phyloP scores from a whole-genome alignment of 2,329 filamentous ascomycete species.

The Diaporthe eres region DNA sequence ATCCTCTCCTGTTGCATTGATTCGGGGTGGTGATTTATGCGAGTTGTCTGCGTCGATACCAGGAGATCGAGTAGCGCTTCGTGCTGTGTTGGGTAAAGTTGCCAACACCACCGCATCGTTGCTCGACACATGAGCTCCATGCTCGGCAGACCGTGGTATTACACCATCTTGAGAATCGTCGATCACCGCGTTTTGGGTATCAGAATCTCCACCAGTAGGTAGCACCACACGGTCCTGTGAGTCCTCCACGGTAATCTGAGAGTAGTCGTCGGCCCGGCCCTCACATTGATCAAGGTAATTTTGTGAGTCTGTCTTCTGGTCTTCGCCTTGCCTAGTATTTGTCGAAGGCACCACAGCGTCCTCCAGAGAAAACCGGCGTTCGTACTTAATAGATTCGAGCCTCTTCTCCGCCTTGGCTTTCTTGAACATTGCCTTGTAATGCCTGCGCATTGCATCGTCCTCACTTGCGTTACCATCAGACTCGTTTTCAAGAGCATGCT shows the following conservation, averaged over 20 bases:
- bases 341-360: conserved; percentile 53
- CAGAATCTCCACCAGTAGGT: neutral
- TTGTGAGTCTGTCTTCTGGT: conserved; percentile 42
- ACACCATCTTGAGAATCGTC: conserved; percentile 35
- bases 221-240: conserved; percentile 38
- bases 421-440: conserved; percentile 54
- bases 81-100: conserved; percentile 37
- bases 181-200: conserved; percentile 18
- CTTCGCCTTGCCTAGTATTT: conserved; percentile 45
- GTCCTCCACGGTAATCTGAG: conserved; percentile 43
- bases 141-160: neutral
- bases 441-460: conserved; percentile 52
- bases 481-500: conserved; percentile 31
- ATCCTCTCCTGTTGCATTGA: neutral
- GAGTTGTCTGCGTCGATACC: conserved; percentile 28
- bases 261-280: conserved; percentile 42
- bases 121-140: conserved; percentile 19
- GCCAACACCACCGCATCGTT: conserved; percentile 35
- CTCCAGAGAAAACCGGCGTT: conserved; percentile 52
- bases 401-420: conserved; percentile 57
- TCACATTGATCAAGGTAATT: conserved; percentile 43
- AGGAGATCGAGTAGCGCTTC: conserved; percentile 15
- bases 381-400: conserved; percentile 58
- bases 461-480: conserved; percentile 46
- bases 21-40: neutral